Conservation (phyloP, 768 basidiomycete species). For the Macrolepiota dolichaula region DNA sequence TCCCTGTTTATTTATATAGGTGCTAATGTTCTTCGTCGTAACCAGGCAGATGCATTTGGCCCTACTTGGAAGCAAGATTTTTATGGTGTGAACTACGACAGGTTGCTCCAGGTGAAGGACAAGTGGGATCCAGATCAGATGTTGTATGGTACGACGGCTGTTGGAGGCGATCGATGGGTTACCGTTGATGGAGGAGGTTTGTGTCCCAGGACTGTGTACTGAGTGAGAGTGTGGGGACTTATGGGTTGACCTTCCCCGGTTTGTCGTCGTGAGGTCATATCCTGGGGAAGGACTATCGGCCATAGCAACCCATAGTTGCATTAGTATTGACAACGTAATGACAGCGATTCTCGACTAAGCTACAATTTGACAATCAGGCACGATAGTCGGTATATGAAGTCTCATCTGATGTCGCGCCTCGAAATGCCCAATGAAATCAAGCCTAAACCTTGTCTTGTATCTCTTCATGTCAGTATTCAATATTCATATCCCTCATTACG, state of each 20-base stretch:
- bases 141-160: conserved; percentile 17
- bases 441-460: conserved; percentile 93
- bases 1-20: too few species aligned
- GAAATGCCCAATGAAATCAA: conserved; percentile 94
- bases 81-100: conserved; percentile 15
- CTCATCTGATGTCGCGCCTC: conserved; percentile 89
- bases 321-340: background rate
- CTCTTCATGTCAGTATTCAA: conserved; percentile 86
- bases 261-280: background rate
- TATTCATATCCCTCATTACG: conserved; percentile 99
- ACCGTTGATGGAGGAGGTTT: conserved; percentile 4
- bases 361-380: conserved; percentile 93
- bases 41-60: conserved; percentile 15
- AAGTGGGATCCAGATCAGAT: conserved; percentile 14
- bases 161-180: conserved; percentile 14
- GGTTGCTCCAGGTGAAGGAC: conserved; percentile 13
- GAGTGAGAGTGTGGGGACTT: background rate
- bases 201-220: conserved; percentile 5
- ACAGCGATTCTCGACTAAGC: conserved; percentile 51
- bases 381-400: conserved; percentile 90
- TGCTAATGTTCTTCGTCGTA: too few species aligned
- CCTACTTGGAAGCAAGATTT: conserved; percentile 16
- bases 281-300: background rate
- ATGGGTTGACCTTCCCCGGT: background rate
- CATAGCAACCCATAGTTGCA: background rate